A percentile compares a stretch with the other conserved stretches of the same genome.
These are phyloP conservation scores for Ganoderma leucocontextum DNA, from an alignment of 1,284 basidiomycete genomes.

Conservation along the genomic window DNA sequence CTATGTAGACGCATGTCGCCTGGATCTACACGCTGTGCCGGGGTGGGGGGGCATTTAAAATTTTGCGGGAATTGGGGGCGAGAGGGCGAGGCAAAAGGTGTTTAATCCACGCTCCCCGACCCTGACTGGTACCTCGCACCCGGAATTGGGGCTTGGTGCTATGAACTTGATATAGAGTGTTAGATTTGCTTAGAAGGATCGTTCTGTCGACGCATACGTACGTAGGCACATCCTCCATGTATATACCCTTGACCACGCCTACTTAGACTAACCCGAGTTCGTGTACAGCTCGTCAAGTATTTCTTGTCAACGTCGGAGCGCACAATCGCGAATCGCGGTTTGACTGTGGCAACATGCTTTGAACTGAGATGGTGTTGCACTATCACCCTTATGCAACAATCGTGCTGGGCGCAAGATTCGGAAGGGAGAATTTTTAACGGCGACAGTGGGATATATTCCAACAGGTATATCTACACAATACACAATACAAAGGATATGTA, in stretches of 20 bases:
- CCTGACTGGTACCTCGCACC: neutral
- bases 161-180: neutral
- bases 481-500: neutral
- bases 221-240: neutral
- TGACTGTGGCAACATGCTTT: no score
- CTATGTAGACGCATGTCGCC: no score
- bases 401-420: no score
- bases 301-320: no score
- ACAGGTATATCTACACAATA: neutral
- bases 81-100: constrained; percentile 5
- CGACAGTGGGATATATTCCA: no score
- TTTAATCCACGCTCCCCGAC: neutral
- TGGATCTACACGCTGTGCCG: neutral
- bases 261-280: no score
- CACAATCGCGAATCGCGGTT: no score
- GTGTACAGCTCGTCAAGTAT: no score
- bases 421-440: no score
- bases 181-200: neutral
- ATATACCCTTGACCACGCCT: neutral
- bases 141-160: neutral
- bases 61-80: neutral
- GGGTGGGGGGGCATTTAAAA: neutral
- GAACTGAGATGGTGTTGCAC: no score
- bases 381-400: no score
- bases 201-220: neutral